Conservation (phyloP, 1,284 basidiomycete species). For the Ceratobasidium sp. region DNA sequence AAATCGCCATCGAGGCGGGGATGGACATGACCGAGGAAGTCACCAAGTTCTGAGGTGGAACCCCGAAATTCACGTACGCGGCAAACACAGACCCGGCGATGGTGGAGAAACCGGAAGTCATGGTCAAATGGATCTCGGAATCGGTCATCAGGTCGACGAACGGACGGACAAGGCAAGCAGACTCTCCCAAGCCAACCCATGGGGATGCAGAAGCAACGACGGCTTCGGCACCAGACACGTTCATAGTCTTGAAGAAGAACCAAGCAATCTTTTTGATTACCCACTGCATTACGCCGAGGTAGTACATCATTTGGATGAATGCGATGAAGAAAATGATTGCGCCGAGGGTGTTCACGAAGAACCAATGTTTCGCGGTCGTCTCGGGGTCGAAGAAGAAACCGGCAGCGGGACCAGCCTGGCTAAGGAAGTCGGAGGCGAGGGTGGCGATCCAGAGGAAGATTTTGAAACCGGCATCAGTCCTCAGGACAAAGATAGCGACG, state of each 20-base stretch:
- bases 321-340: slow-evolving; percentile 91
- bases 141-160: slow-evolving; percentile 91
- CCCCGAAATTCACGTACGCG: slow-evolving; percentile 87
- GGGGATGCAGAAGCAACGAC: slow-evolving; percentile 92
- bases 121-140: slow-evolving; percentile 88
- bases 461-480: slow-evolving; percentile 81
- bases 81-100: slow-evolving; percentile 90
- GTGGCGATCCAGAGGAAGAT: slow-evolving; percentile 86
- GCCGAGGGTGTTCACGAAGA: slow-evolving; percentile 77
- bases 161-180: slow-evolving; percentile 85
- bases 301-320: slow-evolving; percentile 88
- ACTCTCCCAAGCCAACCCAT: slow-evolving; percentile 92
- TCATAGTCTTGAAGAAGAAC: slow-evolving; percentile 92
- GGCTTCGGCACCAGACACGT: slow-evolving; percentile 90
- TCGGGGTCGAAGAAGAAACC: slow-evolving; percentile 82
- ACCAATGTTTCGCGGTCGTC: slow-evolving; percentile 75
- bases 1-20: slow-evolving; percentile 91
- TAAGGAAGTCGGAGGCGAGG: slow-evolving; percentile 79
- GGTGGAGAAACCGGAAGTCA: slow-evolving; percentile 92
- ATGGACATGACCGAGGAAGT: slow-evolving; percentile 96
- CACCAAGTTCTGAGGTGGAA: slow-evolving; percentile 81
- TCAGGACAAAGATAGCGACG: slow-evolving; percentile 88
- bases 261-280: slow-evolving; percentile 87
- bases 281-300: slow-evolving; percentile 91
- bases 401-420: slow-evolving; percentile 73